Evolutionary conservation across 176 grass and related monocot genomes (phyloP), one percentile per base, ranked within the genome.

Genomic region (Rhipidocladum racemiflorum): DNA sequence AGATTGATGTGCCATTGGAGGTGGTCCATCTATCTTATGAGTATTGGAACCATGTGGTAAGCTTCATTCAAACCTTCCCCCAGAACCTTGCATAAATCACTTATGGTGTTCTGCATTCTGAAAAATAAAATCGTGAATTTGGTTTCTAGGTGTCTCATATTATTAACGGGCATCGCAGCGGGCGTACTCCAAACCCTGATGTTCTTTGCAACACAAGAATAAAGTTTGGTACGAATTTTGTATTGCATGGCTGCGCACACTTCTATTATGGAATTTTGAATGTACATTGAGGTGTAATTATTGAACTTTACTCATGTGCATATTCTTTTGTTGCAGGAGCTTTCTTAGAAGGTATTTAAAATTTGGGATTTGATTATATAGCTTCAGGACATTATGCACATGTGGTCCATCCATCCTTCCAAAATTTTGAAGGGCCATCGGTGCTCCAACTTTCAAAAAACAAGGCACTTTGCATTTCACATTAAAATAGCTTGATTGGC

Each of bases 171-270:
- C 95, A 99, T 68, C 89, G 93, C 43, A 86, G 83, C 25, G 93
- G 96, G 6, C 87, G 87, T 21, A 99, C 96, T 59, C 93, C 93
- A 13, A 95, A 95, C 84, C 96, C 96, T 75, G 93, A 99, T 72
- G 93, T 99, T 86, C 91, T 99, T 65, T 99, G 93, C 83, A 99
- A 99, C 79, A 93, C 93, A 64, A 99, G 96, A 82, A 93, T 99
- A 80, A 99, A 95, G 45, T 99, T 99, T 85, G 93, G 96, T 99
- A 92, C 21, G 76, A 25, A 57, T 15, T 59, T 7, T 82, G 21
- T 68, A 29, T 43, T 54, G 32, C 5, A 44, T 86, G 34, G 7
- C 27, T 25, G 1, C 55, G 4, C 45, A 21, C 24, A 34, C 9
- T 68, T 62, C 44, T 59, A 48, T 32, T 65, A 68, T 32, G 18